These are phyloP conservation scores for Paspalum vaginatum DNA, from an alignment of 176 grass and related monocot genomes.

Conservation along the genomic window DNA sequence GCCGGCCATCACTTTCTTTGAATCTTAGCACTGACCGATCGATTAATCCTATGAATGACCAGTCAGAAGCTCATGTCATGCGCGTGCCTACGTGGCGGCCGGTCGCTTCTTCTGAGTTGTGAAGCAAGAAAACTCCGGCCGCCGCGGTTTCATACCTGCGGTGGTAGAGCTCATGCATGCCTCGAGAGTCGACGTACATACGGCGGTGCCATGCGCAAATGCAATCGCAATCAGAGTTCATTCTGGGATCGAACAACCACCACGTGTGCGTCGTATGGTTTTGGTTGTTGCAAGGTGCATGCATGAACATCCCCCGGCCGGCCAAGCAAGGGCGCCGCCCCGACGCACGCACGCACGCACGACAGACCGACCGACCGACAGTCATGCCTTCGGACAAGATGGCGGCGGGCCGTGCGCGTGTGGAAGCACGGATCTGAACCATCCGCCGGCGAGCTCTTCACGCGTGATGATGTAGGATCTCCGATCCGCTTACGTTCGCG, in stretches of 20 bases:
- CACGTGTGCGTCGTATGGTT: conserved; percentile 22
- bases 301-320: conserved; percentile 27
- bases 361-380: conserved; percentile 45
- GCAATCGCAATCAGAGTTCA: background rate
- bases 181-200: no score
- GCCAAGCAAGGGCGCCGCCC: background rate
- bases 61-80: background rate
- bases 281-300: conserved; percentile 31
- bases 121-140: background rate
- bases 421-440: no score
- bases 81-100: background rate
- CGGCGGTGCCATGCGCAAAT: background rate
- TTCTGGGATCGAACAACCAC: background rate
- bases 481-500: conserved; percentile 10
- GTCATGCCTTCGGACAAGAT: conserved; percentile 28
- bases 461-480: conserved; percentile 17
- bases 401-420: no score
- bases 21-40: background rate
- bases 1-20: background rate
- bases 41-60: background rate
- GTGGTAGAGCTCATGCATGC: background rate
- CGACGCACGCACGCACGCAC: conserved; percentile 4
- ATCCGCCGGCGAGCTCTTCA: no score
- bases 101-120: background rate
- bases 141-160: conserved; percentile 30